Evolutionary conservation across 2,329 filamentous ascomycete genomes (phyloP).

Genomic region (Pseudogymnoascus sp.): DNA sequence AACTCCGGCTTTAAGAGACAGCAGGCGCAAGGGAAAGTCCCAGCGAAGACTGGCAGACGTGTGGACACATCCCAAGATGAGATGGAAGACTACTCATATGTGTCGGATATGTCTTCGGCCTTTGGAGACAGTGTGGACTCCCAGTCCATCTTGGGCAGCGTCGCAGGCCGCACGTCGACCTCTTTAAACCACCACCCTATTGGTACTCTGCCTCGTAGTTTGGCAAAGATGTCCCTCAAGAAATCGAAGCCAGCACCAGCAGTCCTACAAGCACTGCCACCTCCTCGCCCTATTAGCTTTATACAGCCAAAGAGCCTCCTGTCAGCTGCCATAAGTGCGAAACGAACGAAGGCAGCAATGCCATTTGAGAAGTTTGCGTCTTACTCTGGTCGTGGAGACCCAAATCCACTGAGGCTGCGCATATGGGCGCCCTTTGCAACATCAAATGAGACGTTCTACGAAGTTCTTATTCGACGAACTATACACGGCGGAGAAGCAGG

Average conservation of each 20-base stretch:
- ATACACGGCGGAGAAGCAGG: slow-evolving; percentile 60
- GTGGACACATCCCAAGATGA: slow-evolving; percentile 47
- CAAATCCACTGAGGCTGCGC: slow-evolving; percentile 66
- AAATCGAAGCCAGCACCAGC: slow-evolving; percentile 51
- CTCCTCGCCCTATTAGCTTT: slow-evolving; percentile 61
- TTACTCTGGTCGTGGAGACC: slow-evolving; percentile 69
- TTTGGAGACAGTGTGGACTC: slow-evolving; percentile 65
- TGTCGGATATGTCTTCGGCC: slow-evolving; percentile 55
- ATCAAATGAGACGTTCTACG: slow-evolving; percentile 56
- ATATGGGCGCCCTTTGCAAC: slow-evolving; percentile 70
- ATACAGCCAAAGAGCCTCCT: slow-evolving; percentile 58
- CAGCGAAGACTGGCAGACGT: slow-evolving; percentile 46
- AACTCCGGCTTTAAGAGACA: slow-evolving; percentile 57
- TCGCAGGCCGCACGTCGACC: slow-evolving; percentile 48
- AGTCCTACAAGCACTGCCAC: slow-evolving; percentile 59
- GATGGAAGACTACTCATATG: slow-evolving; percentile 54
- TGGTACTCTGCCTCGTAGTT: slow-evolving; percentile 55
- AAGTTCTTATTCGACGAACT: slow-evolving; percentile 63
- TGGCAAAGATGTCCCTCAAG: slow-evolving; percentile 56
- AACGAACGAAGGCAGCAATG: slow-evolving; percentile 60
- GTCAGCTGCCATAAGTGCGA: slow-evolving; percentile 65
- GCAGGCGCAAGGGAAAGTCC: slow-evolving; percentile 52
- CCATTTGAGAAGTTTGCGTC: slow-evolving; percentile 72
- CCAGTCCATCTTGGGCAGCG: slow-evolving; percentile 60
- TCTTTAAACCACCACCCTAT: slow-evolving; percentile 48